These are phyloP conservation scores for Fonsecaea monophora DNA, from an alignment of 2,329 filamentous ascomycete genomes.

Conservation along the genomic window DNA sequence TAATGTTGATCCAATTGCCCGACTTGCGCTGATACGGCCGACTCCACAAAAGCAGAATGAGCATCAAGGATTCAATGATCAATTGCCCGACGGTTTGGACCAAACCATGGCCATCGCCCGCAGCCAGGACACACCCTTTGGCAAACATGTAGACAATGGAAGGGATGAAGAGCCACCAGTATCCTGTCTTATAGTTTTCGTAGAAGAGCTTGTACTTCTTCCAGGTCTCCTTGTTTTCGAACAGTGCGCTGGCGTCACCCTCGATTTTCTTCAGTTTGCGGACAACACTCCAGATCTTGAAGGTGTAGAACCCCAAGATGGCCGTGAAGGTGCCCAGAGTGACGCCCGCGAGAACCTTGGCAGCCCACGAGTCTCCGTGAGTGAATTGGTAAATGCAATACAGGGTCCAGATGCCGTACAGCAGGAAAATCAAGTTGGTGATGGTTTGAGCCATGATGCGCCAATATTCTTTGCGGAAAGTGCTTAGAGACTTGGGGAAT, in stretches of 20 bases:
- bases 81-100: constrained; percentile 80
- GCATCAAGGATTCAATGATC: constrained; percentile 78
- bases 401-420: constrained; percentile 94
- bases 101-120: constrained; percentile 83
- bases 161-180: constrained; percentile 97
- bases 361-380: constrained; percentile 90
- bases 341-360: constrained; percentile 80
- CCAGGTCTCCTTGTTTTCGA: constrained; percentile 89
- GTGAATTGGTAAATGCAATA: constrained; percentile 98
- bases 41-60: constrained; percentile 79
- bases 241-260: constrained; percentile 75
- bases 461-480: constrained; percentile 97
- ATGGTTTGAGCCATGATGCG: constrained; percentile 86
- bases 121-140: constrained; percentile 85
- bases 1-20: constrained; percentile 90
- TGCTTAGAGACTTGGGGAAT: constrained; percentile 78
- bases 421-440: constrained; percentile 84
- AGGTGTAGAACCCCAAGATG: constrained; percentile 81
- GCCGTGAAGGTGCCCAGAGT: constrained; percentile 82
- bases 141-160: constrained; percentile 87
- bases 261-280: constrained; percentile 74
- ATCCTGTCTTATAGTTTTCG: constrained; percentile 89
- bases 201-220: constrained; percentile 97
- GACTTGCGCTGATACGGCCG: constrained; percentile 87
- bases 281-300: constrained; percentile 80